phyloP scores from a whole-genome alignment of 2,329 filamentous ascomycete genomes.

The Microsporum ferrugineum region DNA sequence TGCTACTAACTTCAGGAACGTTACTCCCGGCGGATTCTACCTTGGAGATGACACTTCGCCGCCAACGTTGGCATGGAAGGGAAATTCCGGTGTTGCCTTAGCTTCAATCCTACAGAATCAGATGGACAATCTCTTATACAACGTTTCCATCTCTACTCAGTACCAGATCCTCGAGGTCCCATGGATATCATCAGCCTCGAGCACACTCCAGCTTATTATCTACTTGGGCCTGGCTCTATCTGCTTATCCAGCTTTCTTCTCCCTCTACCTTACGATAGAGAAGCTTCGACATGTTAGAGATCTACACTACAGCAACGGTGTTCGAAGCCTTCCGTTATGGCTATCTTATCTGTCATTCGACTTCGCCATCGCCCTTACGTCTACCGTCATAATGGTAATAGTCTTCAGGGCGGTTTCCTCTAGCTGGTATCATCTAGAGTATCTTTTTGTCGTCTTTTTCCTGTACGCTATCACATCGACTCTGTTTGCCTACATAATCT shows the following conservation, averaged over 20 bases:
- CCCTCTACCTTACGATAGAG: conserved; percentile 79
- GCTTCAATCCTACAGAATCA: conserved; percentile 47
- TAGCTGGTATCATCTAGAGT: conserved; percentile 67
- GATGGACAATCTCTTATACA: conserved; percentile 54
- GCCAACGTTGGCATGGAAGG: conserved; percentile 61
- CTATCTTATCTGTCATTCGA: conserved; percentile 72
- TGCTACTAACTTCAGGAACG: conserved; percentile 48
- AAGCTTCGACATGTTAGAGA: conserved; percentile 66
- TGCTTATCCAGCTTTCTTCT: conserved; percentile 75
- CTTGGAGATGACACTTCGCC: conserved; percentile 49
- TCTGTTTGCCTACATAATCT: conserved; percentile 67
- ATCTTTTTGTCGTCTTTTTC: conserved; percentile 68
- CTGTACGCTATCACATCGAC: conserved; percentile 71
- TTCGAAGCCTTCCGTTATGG: conserved; percentile 73
- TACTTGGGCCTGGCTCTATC: conserved; percentile 72
- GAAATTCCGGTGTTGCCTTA: conserved; percentile 46
- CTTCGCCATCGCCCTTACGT: conserved; percentile 58
- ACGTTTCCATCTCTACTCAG: conserved; percentile 57
- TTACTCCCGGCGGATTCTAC: conserved; percentile 72
- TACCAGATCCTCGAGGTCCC: conserved; percentile 68
- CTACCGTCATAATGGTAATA: conserved; percentile 54
- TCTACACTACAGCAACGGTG: conserved; percentile 84
- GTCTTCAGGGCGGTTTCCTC: conserved; percentile 53
- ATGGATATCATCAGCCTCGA: conserved; percentile 55
- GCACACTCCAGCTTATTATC: conserved; percentile 65